Evolutionary conservation across 345 rosid genomes (phyloP).

Genomic region (Microcos paniculata): DNA sequence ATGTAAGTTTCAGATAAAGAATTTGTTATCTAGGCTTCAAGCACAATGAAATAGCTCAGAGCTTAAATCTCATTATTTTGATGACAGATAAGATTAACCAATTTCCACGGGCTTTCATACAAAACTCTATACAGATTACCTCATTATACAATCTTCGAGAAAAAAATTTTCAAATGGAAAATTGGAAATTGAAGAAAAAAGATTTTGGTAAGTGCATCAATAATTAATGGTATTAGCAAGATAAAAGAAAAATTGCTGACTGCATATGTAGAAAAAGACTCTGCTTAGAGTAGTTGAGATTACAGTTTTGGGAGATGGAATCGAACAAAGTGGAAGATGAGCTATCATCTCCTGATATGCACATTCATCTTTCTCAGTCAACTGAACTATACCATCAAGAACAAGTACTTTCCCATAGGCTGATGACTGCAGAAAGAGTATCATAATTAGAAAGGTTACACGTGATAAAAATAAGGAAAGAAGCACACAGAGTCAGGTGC

Average conservation of each 20-base stretch:
- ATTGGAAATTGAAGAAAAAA: neutral
- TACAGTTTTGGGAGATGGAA: slow-evolving; percentile 81
- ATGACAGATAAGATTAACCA: neutral
- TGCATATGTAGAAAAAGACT: neutral
- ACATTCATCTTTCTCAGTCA: slow-evolving; percentile 95
- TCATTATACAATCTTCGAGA: neutral
- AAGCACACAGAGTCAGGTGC: neutral
- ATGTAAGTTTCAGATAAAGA: neutral
- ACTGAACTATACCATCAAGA: slow-evolving; percentile 91
- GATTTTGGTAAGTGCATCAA: neutral
- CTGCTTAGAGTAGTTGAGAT: slow-evolving; percentile 6
- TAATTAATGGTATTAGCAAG: neutral
- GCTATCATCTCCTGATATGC: slow-evolving; percentile 99
- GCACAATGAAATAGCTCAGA: neutral
- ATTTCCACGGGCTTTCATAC: neutral
- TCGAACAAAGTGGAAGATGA: slow-evolving; percentile 93
- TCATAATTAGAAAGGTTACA: slow-evolving; percentile 4
- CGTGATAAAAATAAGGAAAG: neutral
- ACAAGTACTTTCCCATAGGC: slow-evolving; percentile 95
- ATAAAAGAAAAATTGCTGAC: neutral
- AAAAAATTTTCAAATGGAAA: neutral
- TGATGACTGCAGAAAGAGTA: slow-evolving; percentile 58
- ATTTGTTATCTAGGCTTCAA: neutral
- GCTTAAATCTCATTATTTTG: neutral
- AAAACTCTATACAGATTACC: neutral